phyloP scores from a whole-genome alignment of 129 eudicot genomes.

The Deinandra increscens region DNA sequence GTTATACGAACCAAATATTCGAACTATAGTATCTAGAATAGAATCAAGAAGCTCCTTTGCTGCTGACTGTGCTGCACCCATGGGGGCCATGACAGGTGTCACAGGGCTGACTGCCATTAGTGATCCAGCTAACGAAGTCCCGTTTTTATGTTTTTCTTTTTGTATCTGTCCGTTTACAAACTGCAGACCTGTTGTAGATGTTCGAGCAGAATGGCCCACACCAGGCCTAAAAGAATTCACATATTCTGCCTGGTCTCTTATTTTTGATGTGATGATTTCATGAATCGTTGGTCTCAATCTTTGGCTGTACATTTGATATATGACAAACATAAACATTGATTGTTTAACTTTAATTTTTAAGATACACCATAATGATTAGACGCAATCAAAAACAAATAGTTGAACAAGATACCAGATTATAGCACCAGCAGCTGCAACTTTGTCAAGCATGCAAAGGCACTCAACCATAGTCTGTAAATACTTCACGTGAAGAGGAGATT shows the following conservation, averaged over 20 bases:
- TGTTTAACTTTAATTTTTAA: background rate
- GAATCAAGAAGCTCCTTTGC: constrained; percentile 88
- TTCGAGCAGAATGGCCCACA: constrained; percentile 52
- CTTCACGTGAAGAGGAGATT: constrained; percentile 86
- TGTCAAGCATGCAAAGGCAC: constrained; percentile 92
- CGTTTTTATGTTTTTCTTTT: constrained; percentile 73
- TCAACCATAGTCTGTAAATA: constrained; percentile 94
- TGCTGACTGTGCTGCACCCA: constrained; percentile 85
- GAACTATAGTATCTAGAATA: constrained; percentile 67
- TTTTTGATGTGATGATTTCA: constrained; percentile 75
- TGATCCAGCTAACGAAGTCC: constrained; percentile 59
- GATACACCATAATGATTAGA: background rate
- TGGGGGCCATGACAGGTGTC: constrained; percentile 92
- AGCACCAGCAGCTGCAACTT: constrained; percentile 99
- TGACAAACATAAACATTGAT: constrained; percentile 8
- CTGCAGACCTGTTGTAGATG: constrained; percentile 54
- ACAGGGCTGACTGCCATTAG: constrained; percentile 87
- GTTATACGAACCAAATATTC: constrained; percentile 74
- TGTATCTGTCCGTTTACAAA: constrained; percentile 74
- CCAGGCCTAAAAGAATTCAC: constrained; percentile 56
- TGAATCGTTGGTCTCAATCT: constrained; percentile 93
- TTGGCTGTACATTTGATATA: constrained; percentile 56
- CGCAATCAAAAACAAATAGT: background rate
- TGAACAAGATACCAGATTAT: constrained; percentile 70
- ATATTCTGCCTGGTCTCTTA: constrained; percentile 75